Evolutionary conservation across 805 yeast genomes (phyloP).

Genomic region (Pichia scutulata): DNA sequence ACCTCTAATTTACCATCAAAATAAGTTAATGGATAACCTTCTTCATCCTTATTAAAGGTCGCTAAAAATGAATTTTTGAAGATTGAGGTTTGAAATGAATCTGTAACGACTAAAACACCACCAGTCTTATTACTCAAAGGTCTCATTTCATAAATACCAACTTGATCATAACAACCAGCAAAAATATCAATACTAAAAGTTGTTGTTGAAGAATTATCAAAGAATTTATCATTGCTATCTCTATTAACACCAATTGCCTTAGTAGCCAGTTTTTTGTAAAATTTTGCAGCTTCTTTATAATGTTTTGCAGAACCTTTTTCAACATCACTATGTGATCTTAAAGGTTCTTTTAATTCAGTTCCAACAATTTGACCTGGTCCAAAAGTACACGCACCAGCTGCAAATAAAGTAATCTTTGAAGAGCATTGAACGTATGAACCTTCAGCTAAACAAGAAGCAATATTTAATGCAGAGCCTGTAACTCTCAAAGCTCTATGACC

Average conservation of each 20-base stretch:
- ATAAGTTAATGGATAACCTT: constrained; percentile 81
- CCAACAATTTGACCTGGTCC: constrained; percentile 94
- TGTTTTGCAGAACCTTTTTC: constrained; percentile 87
- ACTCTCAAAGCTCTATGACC: constrained; percentile 84
- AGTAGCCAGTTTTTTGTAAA: constrained; percentile 65
- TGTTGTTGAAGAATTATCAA: constrained; percentile 34
- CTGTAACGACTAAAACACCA: constrained; percentile 80
- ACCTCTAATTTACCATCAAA: constrained; percentile 86
- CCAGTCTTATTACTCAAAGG: constrained; percentile 79
- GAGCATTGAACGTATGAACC: constrained; percentile 79
- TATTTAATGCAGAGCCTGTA: constrained; percentile 85
- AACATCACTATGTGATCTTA: constrained; percentile 94
- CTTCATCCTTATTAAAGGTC: constrained; percentile 79
- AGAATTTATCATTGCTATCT: constrained; percentile 30
- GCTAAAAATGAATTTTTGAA: constrained; percentile 89
- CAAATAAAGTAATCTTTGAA: constrained; percentile 80
- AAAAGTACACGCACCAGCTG: constrained; percentile 93
- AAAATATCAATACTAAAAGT: constrained; percentile 84
- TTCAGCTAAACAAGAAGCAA: constrained; percentile 77
- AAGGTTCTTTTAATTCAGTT: constrained; percentile 86
- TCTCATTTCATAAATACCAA: constrained; percentile 93
- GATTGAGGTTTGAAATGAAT: constrained; percentile 90
- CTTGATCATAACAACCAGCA: constrained; percentile 95
- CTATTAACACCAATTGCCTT: constrained; percentile 50
- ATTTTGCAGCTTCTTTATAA: constrained; percentile 77